These are phyloP conservation scores for Penicillium cosmopolitanum DNA, from an alignment of 495 filamentous ascomycete genomes.

Conservation along the genomic window DNA sequence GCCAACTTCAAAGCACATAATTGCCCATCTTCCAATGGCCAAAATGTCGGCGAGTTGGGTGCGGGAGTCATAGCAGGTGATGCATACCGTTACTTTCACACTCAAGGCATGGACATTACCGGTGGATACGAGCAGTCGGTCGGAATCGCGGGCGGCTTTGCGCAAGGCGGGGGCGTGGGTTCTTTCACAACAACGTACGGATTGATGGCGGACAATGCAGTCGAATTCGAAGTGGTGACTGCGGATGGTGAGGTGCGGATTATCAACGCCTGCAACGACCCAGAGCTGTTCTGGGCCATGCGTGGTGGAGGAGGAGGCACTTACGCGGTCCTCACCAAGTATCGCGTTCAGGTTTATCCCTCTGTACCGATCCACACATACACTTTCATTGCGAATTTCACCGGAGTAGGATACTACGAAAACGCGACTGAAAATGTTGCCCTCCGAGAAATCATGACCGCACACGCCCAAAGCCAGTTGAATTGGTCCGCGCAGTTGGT, in stretches of 20 bases:
- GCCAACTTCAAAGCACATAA: background rate
- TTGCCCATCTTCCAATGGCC: too few species aligned
- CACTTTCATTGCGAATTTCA: background rate
- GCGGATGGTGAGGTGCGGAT: constrained; percentile 36
- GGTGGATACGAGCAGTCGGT: constrained; percentile 30
- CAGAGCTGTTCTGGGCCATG: constrained; percentile 63
- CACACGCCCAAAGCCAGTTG: too few species aligned
- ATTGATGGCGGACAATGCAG: constrained; percentile 41
- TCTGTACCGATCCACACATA: too few species aligned
- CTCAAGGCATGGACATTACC: constrained; percentile 9
- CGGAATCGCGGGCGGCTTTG: constrained; percentile 50
- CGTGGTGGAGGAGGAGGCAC: constrained; percentile 50
- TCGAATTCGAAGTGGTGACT: constrained; percentile 40
- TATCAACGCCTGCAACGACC: constrained; percentile 45
- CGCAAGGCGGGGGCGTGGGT: constrained; percentile 61
- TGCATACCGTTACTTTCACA: background rate
- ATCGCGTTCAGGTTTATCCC: too few species aligned
- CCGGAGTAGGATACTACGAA: background rate
- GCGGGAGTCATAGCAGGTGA: constrained; percentile 25
- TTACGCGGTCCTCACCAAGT: constrained; percentile 31
- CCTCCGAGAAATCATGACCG: too few species aligned
- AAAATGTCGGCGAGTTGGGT: too few species aligned
- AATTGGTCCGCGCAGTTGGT: too few species aligned
- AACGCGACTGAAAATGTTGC: too few species aligned
- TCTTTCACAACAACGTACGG: constrained; percentile 41